Base-by-base conservation (phyloP, 1,139 yeast genomes). In the Hyphopichia wangnamkhiaoensis region DNA sequence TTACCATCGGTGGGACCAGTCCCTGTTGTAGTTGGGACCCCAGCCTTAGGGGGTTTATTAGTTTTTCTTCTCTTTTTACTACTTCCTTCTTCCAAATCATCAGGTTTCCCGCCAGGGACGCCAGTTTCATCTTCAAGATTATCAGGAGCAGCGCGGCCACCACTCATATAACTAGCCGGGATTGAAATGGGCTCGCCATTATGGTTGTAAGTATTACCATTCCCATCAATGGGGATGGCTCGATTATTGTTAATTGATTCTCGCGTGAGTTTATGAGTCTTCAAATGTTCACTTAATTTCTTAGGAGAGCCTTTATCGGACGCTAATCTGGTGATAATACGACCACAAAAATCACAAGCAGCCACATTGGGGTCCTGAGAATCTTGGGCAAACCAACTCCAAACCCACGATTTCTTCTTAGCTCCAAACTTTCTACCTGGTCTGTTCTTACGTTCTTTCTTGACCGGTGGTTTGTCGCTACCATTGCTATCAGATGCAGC, bases 301-400 rank as follows among this genome's bases (percentile, higher is more conserved):
- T 79, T 79, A 20, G 84, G 84, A 21, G 79, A 74, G 0, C 84
- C 83, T 52, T 76, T 77, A 53, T 79, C 84, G 25, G 78, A 69
- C 2, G 74, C 59, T 35, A 77, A 56, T 35, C 84, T 56, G 21
- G 64, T 61, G 32, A 79, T 70, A 12, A 69, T 62, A 50, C 73
- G 75, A 2, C 78, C 75, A 53, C 84, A 79, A 42, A 55, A 65
- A 45, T 76, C 80, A 56, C 84, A 79, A 3, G 72, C 73, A 2
- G 84, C 83, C 16, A 74, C 48, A 44, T 77, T 76, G 36, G 74
- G 68, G 49, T 79, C 74, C 16, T 48, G 51, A 9, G 59, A 52
- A 52, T 78, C 81, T 49, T 79, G 83, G 14, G 65, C 65, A 48
- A 79, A 79, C 82, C 83, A 79, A 24, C 71, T 57, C 84, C 84